Conservation (phyloP, 2,329 filamentous ascomycete species). For the Raffaelea albimanens region DNA sequence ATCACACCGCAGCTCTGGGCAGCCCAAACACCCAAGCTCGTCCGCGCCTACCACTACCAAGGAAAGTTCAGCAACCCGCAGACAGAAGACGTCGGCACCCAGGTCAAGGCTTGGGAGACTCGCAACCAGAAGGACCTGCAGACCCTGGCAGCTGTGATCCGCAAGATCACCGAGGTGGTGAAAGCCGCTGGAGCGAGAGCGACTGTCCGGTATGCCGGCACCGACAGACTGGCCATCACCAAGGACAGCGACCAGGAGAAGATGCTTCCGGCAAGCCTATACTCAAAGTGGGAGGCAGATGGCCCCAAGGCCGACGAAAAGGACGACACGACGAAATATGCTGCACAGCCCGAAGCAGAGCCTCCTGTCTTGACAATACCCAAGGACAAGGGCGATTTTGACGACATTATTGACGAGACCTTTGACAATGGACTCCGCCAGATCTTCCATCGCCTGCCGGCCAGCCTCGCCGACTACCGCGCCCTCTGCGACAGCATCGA, state of each 20-base stretch:
- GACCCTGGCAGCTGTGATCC: not conserved
- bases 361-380: not conserved
- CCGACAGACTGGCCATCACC: not conserved
- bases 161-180: not conserved
- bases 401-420: not conserved
- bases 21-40: constrained; percentile 3
- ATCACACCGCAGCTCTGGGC: constrained; percentile 4
- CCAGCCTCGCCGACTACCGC: not conserved
- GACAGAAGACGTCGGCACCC: not conserved
- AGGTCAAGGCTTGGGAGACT: not conserved
- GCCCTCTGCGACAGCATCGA: not conserved
- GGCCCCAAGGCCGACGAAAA: not conserved
- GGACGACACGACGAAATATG: no score
- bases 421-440: not conserved
- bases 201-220: not conserved
- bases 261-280: not conserved
- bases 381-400: not conserved
- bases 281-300: not conserved
- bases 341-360: no score
- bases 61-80: not conserved
- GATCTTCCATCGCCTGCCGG: not conserved
- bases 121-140: not conserved
- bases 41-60: constrained; percentile 1
- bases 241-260: not conserved
- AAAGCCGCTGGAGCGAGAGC: not conserved